Evolutionary conservation across 371 early-diverging fungal genomes (phyloP).

Genomic region (Dichotomocladium elegans): DNA sequence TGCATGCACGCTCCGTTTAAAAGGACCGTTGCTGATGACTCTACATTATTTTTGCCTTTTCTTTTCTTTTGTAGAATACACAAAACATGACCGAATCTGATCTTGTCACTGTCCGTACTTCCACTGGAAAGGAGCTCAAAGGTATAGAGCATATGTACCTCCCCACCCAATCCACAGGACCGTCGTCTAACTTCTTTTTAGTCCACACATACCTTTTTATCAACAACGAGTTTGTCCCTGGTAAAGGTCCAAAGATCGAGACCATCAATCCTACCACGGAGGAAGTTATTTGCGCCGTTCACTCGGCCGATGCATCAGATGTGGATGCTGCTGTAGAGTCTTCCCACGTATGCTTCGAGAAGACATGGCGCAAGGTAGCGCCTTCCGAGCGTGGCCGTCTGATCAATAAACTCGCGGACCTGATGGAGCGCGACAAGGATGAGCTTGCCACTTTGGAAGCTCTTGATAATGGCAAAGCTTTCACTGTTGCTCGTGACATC

Average conservation of each 20-base stretch:
- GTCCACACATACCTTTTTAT: slow-evolving; percentile 65
- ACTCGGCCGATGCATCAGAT: slow-evolving; percentile 69
- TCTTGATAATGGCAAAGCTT: slow-evolving; percentile 81
- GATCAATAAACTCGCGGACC: slow-evolving; percentile 62
- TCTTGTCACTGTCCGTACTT: slow-evolving; percentile 17
- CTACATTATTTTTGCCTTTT: background rate
- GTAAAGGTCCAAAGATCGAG: slow-evolving; percentile 50
- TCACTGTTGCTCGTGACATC: slow-evolving; percentile 54
- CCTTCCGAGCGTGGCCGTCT: slow-evolving; percentile 43
- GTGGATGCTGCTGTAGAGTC: slow-evolving; percentile 74
- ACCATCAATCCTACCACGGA: slow-evolving; percentile 75
- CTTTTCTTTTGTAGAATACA: background rate
- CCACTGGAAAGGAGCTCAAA: slow-evolving; percentile 16
- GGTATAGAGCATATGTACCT: slow-evolving; percentile 7
- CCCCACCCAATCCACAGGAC: background rate
- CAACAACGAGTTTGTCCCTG: slow-evolving; percentile 70
- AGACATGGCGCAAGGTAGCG: slow-evolving; percentile 63
- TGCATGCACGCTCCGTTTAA: too few relatives aligned
- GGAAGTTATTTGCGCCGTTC: slow-evolving; percentile 63
- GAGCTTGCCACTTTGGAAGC: slow-evolving; percentile 79
- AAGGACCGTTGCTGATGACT: too few relatives aligned
- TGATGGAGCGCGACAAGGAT: slow-evolving; percentile 69
- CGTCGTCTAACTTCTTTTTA: background rate
- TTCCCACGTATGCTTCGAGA: slow-evolving; percentile 65
- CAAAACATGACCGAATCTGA: slow-evolving; percentile 13